Conservation (phyloP, 164 flowering plant species). For the Euptelea pleiosperma region DNA sequence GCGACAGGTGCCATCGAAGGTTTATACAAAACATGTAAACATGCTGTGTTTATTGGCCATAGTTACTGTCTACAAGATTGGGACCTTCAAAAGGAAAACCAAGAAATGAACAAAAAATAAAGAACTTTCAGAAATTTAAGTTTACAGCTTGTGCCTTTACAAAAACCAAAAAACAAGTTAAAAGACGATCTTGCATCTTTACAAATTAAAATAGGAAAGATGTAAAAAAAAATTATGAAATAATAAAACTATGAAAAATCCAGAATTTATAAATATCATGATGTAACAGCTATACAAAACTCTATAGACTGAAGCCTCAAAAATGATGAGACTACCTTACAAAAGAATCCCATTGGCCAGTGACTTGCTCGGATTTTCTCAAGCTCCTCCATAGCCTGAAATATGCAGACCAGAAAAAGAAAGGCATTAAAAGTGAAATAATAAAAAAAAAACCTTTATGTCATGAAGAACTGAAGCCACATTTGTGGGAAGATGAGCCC, state of each 20-base stretch:
- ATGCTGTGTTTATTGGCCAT: too few species aligned
- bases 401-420: neutral
- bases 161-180: too few species aligned
- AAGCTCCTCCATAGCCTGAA: neutral
- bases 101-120: too few species aligned
- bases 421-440: neutral
- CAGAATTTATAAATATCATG: neutral
- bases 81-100: too few species aligned
- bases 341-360: neutral
- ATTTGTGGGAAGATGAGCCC: neutral
- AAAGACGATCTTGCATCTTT: neutral
- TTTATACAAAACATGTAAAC: too few species aligned
- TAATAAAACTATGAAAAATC: too few species aligned
- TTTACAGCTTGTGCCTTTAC: too few species aligned
- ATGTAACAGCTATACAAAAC: neutral
- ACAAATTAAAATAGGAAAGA: too few species aligned
- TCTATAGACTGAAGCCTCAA: neutral
- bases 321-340: neutral
- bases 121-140: too few species aligned
- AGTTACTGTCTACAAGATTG: too few species aligned
- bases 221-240: too few species aligned
- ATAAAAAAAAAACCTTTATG: neutral
- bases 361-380: neutral
- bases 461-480: neutral
- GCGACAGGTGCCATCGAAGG: too few species aligned